Base-by-base conservation (phyloP, 179 eudicot genomes). In the Amaranthus tricolor region DNA sequence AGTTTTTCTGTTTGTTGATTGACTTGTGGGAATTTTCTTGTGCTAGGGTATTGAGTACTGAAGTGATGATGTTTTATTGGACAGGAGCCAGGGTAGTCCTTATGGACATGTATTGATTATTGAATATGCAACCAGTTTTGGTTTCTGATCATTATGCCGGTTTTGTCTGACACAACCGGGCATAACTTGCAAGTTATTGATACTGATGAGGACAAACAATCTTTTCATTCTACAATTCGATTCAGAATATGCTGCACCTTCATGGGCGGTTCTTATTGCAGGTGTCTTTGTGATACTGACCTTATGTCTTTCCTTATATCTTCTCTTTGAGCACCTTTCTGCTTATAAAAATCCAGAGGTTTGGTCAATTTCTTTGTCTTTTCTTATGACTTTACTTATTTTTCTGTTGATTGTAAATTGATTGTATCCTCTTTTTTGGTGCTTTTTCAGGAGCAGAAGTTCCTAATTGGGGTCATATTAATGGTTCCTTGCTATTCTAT, bases 401-500 rank as follows among this genome's bases (percentile, higher is more conserved):
- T 62, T 15, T 49, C 50, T 7, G 10, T 57, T 7, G 61, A 20
- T 14, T 4, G 13, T 68, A 12, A 6, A 60, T 19, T 66, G 19
- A 31, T 70, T 73, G 13, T 10, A 24, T 78, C 15, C 71, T 15
- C 70, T 15, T 6, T 61, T 74, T 67, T 79, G 57, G 72, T 55
- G 45, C 76, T 57, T 19, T 20, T 81, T 70, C 88, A 95, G 96
- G 99, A 95, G 89, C 99, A 95, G 73, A 95, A 95, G 85, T 95
- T 95, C 82, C 81, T 95, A 81, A 86, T 95, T 75, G 95, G 97
- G 67, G 97, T 95, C 69, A 82, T 93, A 78, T 76, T 95, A 83
- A 95, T 95, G 97, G 99, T 91, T 61, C 99, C 99, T 5, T 95
- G 91, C 75, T 95, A 93, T 81, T 85, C 96, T n/a, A 84, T 95